Evolutionary conservation across 176 grass and related monocot species (phyloP), one percentile per base, ranked within the genome.

Genomic region (Calamus simplicifolius): DNA sequence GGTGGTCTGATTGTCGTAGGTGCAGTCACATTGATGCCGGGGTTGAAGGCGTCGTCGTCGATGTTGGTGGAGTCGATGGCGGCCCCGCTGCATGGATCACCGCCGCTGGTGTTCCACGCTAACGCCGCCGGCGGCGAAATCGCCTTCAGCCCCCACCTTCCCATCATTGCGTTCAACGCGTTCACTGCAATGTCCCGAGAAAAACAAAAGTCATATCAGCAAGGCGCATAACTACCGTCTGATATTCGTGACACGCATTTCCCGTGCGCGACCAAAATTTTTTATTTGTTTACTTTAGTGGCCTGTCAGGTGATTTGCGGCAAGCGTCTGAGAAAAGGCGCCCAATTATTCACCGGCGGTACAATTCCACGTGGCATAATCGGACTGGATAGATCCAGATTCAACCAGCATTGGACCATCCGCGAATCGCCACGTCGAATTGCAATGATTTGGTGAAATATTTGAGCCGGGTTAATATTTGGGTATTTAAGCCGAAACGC

Each of bases 41-140:
- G 77, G 12, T 87, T 90, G 63, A 79, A 77, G 52, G 3, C n/a
- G 0, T 0, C 0, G 50, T 73, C 5, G 7, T n/a, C 0, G 4
- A 71, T 8, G 8, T 1, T 38, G 63, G 17, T 1, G 60, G 4
- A 29, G 29, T 90, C 86, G 16, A 82, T 79, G 51, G 91, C 91
- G 18, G 50, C 21, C 60, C 91, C 91, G 60, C 67, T 95, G 81
- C 91, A 95, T 16, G 80, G 91, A 52, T 95, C 68, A 38, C 86
- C 68, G 50, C 86, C 86, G 74, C 74, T 95, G 77, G 84, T 82
- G 80, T 90, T 95, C 91, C 91, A 95, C 21, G 21, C 21, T 0
- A 23, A 23, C 21, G 21, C 21, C 21, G 69, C 29, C 10, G 86
- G 8, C 7, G 70, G 27, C 59, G 85, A 0, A 0, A 23, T 76